Evolutionary conservation across 805 yeast species (phyloP).

Genomic region (Myxozyma melibiosi): DNA sequence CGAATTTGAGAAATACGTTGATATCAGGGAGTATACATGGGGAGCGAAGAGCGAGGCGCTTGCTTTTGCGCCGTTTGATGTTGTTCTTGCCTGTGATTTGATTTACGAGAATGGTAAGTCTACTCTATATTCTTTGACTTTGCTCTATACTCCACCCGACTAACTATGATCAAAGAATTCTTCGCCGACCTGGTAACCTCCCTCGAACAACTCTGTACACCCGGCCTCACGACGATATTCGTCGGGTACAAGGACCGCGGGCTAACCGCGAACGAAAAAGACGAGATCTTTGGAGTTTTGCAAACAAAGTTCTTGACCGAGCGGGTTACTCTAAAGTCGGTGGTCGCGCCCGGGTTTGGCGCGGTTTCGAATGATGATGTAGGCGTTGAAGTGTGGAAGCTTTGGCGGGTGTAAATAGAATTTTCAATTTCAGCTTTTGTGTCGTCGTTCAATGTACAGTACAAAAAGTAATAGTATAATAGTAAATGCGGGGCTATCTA

Average conservation of each 20-base stretch:
- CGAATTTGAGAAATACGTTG: neutral
- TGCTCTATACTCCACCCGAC: neutral
- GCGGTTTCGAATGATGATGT: neutral
- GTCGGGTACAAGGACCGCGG: slow-evolving; percentile 33
- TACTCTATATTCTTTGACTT: neutral
- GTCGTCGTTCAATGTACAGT: neutral
- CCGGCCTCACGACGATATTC: slow-evolving; percentile 12
- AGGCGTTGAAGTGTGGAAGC: slow-evolving; percentile 27
- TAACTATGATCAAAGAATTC: slow-evolving; percentile 11
- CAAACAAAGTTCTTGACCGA: slow-evolving; percentile 5
- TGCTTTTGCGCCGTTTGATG: slow-evolving; percentile 11
- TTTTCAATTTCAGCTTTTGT: neutral
- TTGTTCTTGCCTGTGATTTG: slow-evolving; percentile 29
- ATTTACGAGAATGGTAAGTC: slow-evolving; percentile 26
- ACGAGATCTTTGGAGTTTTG: slow-evolving; percentile 9
- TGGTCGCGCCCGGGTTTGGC: slow-evolving; percentile 10
- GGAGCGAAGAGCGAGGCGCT: slow-evolving; percentile 11
- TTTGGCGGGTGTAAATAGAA: too few species aligned
- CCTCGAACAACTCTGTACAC: slow-evolving; percentile 13
- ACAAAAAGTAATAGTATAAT: neutral
- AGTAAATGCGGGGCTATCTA: too few species aligned
- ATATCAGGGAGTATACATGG: slow-evolving; percentile 14
- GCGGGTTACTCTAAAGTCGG: neutral
- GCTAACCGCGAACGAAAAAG: slow-evolving; percentile 16
- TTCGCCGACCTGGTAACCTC: slow-evolving; percentile 14